These are phyloP conservation scores for Trichodelitschia bisporula DNA, from an alignment of 495 filamentous ascomycete species.

Conservation along the genomic window DNA sequence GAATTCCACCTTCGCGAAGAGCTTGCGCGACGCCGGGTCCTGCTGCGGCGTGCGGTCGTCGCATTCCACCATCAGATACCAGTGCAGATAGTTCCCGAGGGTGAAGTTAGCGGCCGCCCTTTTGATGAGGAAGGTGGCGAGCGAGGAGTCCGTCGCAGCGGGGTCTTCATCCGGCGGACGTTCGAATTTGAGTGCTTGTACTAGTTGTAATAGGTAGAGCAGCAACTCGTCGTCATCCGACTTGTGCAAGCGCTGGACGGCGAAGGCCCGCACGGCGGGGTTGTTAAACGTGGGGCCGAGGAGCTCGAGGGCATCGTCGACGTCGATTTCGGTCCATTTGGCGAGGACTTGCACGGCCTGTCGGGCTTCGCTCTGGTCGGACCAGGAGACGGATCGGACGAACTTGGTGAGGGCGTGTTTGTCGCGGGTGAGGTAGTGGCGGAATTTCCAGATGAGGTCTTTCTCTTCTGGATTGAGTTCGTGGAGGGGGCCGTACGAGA, in stretches of 20 bases:
- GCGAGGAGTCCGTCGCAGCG: slow-evolving; percentile 48
- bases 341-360: slow-evolving; percentile 76
- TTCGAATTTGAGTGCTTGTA: slow-evolving; percentile 93
- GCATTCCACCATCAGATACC: slow-evolving; percentile 95
- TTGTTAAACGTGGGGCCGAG: slow-evolving; percentile 85
- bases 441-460: slow-evolving; percentile 89
- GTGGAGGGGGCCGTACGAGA: slow-evolving; percentile 83
- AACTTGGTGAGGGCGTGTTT: slow-evolving; percentile 87
- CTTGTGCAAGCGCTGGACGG: slow-evolving; percentile 74
- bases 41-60: slow-evolving; percentile 60
- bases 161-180: slow-evolving; percentile 36
- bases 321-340: slow-evolving; percentile 92
- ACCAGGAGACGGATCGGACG: slow-evolving; percentile 90
- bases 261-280: slow-evolving; percentile 65
- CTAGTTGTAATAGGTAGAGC: slow-evolving; percentile 79
- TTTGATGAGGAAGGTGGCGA: slow-evolving; percentile 72
- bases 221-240: slow-evolving; percentile 85
- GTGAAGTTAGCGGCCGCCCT: slow-evolving; percentile 67
- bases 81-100: slow-evolving; percentile 85
- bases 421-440: slow-evolving; percentile 77
- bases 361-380: slow-evolving; percentile 57
- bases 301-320: slow-evolving; percentile 88
- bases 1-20: slow-evolving; percentile 79
- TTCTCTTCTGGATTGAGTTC: slow-evolving; percentile 72
- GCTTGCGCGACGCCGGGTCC: slow-evolving; percentile 40